Evolutionary conservation across 345 rosid species (phyloP), one percentile per base, ranked within the genome.

Genomic region (Dipteronia sinensis): DNA sequence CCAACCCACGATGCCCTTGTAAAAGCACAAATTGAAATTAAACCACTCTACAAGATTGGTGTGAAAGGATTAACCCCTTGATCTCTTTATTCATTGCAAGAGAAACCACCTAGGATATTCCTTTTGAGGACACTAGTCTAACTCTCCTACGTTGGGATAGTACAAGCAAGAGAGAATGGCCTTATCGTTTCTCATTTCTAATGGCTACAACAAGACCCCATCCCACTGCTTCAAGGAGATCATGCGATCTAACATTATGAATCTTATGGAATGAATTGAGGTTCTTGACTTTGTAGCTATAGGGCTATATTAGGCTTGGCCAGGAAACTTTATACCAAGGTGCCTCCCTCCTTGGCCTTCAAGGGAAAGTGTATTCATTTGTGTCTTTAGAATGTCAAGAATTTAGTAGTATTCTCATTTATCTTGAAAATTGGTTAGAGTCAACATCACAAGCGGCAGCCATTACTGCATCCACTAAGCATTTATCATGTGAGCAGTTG

Each of bases 21-120:
- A 19, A 55, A 55, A 15, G 15, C 7, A 55, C 29, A 19, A 55
- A 16, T 19, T 16, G 61, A 55, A 55, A 55, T 55, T 55, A 16
- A 55, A 16, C 61, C 51, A n/a, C 61, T 55, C 61, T 55, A 4
- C 42, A 55, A 55, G 17, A 20, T 17, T 55, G 61, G 22, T 19
- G 20, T 9, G 22, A 55, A 55, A 19, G 19, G 20, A 55, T 55
- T 16, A 6, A 55, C 5, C 19, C 31, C 53, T 23, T 34, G 1
- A 63, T n/a, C 13, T 55, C 40, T 53, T 65, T 76, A 56, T 75
- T 67, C 59, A 55, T 55, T 15, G 17, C 19, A 16, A 55, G 61
- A 55, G 61, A 47, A 55, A 19, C 61, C 22, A 55, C 1, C 22
- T 3, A 16, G 17, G 22, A n/a, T 47, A 47, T 47, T 47, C 51